phyloP scores from a whole-genome alignment of 768 basidiomycete genomes.

The Tricholoma saponaceum region DNA sequence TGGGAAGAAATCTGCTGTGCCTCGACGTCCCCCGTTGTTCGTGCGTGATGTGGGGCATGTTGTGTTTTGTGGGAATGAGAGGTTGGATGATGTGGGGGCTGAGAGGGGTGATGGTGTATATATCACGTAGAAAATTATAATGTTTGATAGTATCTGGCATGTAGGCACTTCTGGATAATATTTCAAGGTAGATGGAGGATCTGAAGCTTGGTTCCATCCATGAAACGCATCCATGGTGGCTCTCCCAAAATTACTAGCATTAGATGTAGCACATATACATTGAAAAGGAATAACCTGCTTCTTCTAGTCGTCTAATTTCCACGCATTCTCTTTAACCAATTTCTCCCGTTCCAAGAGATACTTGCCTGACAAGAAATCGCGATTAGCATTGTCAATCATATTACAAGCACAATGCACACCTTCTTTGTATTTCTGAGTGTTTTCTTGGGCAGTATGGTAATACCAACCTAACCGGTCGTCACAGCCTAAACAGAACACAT shows the following conservation, averaged over 20 bases:
- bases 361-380: slow-evolving; percentile 47
- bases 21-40: slow-evolving; percentile 57
- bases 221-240: too few species aligned
- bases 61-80: slow-evolving; percentile 61
- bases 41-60: slow-evolving; percentile 62
- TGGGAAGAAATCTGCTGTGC: slow-evolving; percentile 17
- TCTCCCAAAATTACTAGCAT: too few species aligned
- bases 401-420: slow-evolving; percentile 33
- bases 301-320: slow-evolving; percentile 51
- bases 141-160: too few species aligned
- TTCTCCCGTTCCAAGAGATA: slow-evolving; percentile 79
- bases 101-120: slow-evolving; percentile 22
- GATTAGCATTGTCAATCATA: neutral
- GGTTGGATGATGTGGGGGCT: slow-evolving; percentile 20
- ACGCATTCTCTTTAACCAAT: slow-evolving; percentile 77
- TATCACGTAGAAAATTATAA: slow-evolving; percentile 19
- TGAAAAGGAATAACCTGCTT: too few species aligned
- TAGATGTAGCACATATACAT: too few species aligned
- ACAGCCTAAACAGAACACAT: slow-evolving; percentile 77
- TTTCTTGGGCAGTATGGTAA: slow-evolving; percentile 75
- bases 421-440: slow-evolving; percentile 84
- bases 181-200: neutral
- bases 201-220: neutral
- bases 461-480: slow-evolving; percentile 79
- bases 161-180: neutral